Evolutionary conservation across 2,329 filamentous ascomycete genomes (phyloP).

Genomic region (Cladosporium sphaerospermum): DNA sequence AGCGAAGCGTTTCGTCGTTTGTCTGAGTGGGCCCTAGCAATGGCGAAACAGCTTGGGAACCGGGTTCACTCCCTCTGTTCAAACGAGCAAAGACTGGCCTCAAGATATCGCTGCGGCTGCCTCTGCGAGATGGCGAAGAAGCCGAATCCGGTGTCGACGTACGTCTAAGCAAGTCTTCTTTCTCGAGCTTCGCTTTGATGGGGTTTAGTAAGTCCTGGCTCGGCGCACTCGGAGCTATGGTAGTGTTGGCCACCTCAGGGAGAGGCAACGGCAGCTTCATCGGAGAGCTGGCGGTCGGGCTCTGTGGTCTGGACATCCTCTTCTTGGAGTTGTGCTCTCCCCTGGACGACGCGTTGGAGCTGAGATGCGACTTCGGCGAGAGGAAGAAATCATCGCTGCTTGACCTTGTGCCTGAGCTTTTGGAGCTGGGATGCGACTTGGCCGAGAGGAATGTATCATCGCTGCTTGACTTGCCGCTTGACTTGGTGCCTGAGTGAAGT

Average conservation of each 20-base stretch:
- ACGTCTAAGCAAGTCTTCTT: slow-evolving; percentile 1
- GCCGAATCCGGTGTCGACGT: background rate
- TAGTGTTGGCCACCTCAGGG: slow-evolving; percentile 18
- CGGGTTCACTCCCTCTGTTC: background rate
- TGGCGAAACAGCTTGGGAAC: too few relatives aligned
- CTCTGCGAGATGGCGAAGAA: background rate
- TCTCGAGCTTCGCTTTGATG: slow-evolving; percentile 16
- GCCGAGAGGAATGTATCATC: background rate
- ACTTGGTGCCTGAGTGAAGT: too few relatives aligned
- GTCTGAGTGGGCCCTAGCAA: too few relatives aligned
- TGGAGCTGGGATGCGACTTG: background rate
- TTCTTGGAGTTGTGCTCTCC: background rate
- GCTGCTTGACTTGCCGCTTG: background rate
- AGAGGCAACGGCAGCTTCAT: slow-evolving; percentile 7
- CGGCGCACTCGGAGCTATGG: slow-evolving; percentile 16
- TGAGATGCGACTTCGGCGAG: background rate
- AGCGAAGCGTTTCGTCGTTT: too few relatives aligned
- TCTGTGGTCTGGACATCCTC: background rate
- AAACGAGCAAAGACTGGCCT: background rate
- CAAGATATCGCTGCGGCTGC: background rate
- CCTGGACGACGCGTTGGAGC: background rate
- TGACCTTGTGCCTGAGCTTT: background rate
- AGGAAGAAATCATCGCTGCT: background rate
- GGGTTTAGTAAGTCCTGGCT: slow-evolving; percentile 18
- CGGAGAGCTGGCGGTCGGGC: background rate